These are phyloP conservation scores for Vigna trinervia DNA, from an alignment of 306 rosid genomes.

Conservation along the genomic window DNA sequence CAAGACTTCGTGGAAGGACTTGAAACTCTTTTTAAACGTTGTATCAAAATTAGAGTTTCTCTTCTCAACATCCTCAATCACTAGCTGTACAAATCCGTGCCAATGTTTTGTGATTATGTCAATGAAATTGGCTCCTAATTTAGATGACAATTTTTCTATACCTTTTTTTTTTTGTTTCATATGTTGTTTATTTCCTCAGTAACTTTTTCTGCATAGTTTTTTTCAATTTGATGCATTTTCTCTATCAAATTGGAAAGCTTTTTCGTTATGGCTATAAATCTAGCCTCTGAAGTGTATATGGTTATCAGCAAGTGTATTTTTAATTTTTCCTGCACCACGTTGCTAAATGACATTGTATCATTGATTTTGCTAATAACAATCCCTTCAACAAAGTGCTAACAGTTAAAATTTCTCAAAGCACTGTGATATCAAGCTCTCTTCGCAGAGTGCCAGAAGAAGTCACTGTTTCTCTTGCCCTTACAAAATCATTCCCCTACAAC, in stretches of 20 bases:
- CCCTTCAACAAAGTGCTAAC: not conserved
- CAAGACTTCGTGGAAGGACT: conserved; percentile 53
- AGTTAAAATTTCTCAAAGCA: not conserved
- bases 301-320: not conserved
- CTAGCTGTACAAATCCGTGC: conserved; percentile 36
- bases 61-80: conserved; percentile 60
- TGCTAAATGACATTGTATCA: not conserved
- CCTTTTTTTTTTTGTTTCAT: conserved; percentile 1
- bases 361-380: not conserved
- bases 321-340: not conserved
- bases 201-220: conserved; percentile 4
- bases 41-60: conserved; percentile 55
- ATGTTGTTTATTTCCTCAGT: conserved; percentile 7
- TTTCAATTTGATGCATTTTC: conserved; percentile 10
- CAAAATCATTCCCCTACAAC: too few relatives aligned
- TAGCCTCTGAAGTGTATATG: not conserved
- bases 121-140: conserved; percentile 36
- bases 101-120: conserved; percentile 39
- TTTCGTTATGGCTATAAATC: conserved; percentile 3
- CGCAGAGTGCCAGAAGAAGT: too few relatives aligned
- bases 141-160: conserved; percentile 23
- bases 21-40: conserved; percentile 53
- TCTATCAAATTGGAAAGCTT: conserved; percentile 18
- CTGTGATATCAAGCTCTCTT: too few relatives aligned
- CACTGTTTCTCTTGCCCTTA: too few relatives aligned